A percentile compares a stretch with the other conserved stretches of the same genome.
Conservation (phyloP, 495 filamentous ascomycete species). For the Talaromyces liani region DNA sequence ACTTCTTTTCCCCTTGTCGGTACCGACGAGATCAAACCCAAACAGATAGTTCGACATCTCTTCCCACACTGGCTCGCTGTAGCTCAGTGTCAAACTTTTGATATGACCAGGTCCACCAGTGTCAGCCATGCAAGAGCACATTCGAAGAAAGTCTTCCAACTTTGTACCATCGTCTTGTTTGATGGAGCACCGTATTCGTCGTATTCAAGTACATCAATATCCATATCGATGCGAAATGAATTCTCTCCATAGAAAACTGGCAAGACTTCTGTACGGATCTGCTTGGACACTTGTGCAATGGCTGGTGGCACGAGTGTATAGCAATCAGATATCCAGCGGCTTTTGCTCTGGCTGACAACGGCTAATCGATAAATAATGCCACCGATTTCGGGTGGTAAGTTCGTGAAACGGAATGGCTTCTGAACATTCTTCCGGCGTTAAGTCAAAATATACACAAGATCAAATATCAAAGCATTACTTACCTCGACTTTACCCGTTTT, state of each 20-base stretch:
- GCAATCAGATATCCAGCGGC: background rate
- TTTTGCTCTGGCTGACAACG: too few species aligned
- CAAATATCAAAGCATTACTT: background rate
- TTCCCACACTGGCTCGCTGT: background rate
- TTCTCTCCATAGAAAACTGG: slow-evolving; percentile 1
- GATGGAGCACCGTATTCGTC: background rate
- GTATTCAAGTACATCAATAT: background rate
- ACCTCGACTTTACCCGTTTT: background rate
- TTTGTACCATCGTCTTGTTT: background rate
- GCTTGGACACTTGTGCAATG: background rate
- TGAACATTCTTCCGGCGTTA: background rate
- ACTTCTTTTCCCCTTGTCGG: background rate
- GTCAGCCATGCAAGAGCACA: background rate
- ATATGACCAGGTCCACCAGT: background rate
- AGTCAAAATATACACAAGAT: background rate
- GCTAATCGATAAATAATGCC: too few species aligned
- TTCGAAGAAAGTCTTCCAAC: background rate
- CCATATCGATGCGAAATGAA: background rate
- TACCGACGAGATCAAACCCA: background rate
- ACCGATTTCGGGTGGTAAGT: too few species aligned
- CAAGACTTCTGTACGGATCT: background rate
- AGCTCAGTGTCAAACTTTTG: background rate
- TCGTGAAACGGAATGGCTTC: background rate
- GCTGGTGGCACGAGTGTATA: slow-evolving; percentile 1
- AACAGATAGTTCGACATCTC: slow-evolving; percentile 1